Evolutionary conservation across 1,284 basidiomycete genomes (phyloP), one percentile per base, ranked within the genome.

Genomic region (Melampsora americana): DNA sequence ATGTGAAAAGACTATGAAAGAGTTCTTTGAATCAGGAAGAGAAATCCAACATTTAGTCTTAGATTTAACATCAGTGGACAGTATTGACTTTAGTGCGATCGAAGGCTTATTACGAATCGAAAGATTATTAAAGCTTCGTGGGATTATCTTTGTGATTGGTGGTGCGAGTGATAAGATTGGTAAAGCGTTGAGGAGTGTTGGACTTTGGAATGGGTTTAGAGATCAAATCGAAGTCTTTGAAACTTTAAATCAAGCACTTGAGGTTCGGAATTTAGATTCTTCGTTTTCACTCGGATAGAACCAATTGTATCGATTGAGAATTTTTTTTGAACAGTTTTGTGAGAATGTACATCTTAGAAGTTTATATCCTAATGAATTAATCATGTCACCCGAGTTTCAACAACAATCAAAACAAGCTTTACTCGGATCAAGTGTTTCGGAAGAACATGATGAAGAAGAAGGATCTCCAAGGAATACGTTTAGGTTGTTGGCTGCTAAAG

Each of bases 101-200:
- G 95, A 99, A 81, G 94, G 95, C 0, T 94, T 98, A 80, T 90
- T 97, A 66, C 88, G 95, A 28, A 87, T 98, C 30, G 93, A 96
- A 80, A 86, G 95, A 14, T 82, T 98, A 20, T 85, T 98, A 28
- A 85, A 87, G 14, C 87, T 88, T 14, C 92, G 91, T 80, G 87
- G 87, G 16, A 90, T 98, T 59, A 87, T 90, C 0, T 86, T 99
- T 30, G 92, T 98, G 20, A 88, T 98, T 77, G 98, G 94, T 82
- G 95, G 96, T 0, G 88, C 88, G 0, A 81, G 86, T 0, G 35
- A 71, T 23, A 42, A 61, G 48, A 87, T 93, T 0, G 89, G 89
- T 0, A 87, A 87, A 50, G 91, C 93, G 0, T 82, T 97, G 74
- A 83, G 86, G 66, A 90, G 86, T 66, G 90, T 92, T 0, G 90